A percentile compares a stretch with the other conserved stretches of the same genome.
These are phyloP conservation scores for Phellinidium pouzarii DNA, from an alignment of 1,284 basidiomycete species.

Conservation along the genomic window DNA sequence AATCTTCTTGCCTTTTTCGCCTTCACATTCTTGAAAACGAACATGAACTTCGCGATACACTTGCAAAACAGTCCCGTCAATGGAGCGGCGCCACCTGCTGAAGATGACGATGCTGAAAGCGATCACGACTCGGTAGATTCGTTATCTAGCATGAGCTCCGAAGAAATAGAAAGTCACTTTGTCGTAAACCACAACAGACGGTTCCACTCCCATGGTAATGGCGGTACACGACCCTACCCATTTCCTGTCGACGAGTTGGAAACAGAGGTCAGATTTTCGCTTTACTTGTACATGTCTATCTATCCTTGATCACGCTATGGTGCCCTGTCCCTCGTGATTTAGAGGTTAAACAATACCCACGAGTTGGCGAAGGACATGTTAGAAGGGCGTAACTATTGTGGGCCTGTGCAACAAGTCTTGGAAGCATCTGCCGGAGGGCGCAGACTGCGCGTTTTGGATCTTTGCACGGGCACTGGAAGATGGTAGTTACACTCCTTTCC, in stretches of 20 bases:
- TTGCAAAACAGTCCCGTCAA: neutral
- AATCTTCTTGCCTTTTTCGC: neutral
- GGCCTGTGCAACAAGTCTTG: slow-evolving; percentile 50
- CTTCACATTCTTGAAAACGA: neutral
- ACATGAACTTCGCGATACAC: neutral
- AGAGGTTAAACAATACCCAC: slow-evolving; percentile 22
- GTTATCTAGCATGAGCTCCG: slow-evolving; percentile 34
- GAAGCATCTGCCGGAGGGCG: slow-evolving; percentile 29
- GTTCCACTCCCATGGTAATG: slow-evolving; percentile 53
- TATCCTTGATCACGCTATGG: neutral
- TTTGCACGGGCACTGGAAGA: slow-evolving; percentile 63
- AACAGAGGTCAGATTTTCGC: slow-evolving; percentile 39
- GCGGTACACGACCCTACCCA: slow-evolving; percentile 45
- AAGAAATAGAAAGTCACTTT: slow-evolving; percentile 56
- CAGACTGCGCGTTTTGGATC: slow-evolving; percentile 50
- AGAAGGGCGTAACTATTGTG: slow-evolving; percentile 47
- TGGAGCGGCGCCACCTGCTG: slow-evolving; percentile 17
- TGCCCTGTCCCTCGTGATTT: neutral
- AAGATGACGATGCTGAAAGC: slow-evolving; percentile 27
- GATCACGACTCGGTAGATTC: slow-evolving; percentile 37
- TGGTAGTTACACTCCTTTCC: slow-evolving; percentile 40
- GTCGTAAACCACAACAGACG: slow-evolving; percentile 46
- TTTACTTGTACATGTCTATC: slow-evolving; percentile 20
- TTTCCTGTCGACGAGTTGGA: slow-evolving; percentile 61
- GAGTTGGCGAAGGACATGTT: slow-evolving; percentile 43